Conservation (phyloP, 306 rosid genomes). For the Cicer cuneatum region DNA sequence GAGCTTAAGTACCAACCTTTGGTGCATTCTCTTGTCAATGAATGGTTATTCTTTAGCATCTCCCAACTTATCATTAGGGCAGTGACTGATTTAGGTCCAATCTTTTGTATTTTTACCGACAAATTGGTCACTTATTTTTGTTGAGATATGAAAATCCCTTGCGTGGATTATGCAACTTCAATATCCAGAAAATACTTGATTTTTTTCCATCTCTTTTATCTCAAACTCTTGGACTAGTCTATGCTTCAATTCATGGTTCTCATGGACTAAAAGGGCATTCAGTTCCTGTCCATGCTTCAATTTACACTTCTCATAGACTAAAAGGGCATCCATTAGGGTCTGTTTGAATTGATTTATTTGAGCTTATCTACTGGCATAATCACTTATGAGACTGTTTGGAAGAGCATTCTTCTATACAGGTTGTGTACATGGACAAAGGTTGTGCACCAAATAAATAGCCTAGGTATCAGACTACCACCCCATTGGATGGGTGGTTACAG, state of each 20-base stretch:
- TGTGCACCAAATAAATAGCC: no score
- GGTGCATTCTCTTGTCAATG: neutral
- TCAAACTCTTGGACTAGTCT: no score
- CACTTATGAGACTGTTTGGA: no score
- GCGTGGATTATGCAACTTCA: neutral
- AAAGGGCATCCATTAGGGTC: no score
- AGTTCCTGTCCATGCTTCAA: no score
- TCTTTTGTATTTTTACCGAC: neutral
- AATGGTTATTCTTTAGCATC: neutral
- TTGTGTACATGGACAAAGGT: no score
- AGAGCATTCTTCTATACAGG: no score
- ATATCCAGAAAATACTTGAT: neutral
- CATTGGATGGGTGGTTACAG: neutral
- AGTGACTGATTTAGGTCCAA: neutral
- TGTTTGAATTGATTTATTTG: no score
- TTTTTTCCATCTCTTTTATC: neutral
- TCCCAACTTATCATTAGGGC: constrained; percentile 5
- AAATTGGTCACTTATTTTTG: neutral
- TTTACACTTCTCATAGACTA: no score
- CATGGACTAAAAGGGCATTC: no score
- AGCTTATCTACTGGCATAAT: no score
- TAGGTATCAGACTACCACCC: neutral
- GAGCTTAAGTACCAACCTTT: neutral
- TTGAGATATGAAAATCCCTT: neutral
- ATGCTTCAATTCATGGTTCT: no score